Percentiles rank a stretch among this genome's conserved stretches.
These are phyloP conservation scores for Coemansia sp. DNA, from an alignment of 192 early-diverging fungal species.

Conservation along the genomic window DNA sequence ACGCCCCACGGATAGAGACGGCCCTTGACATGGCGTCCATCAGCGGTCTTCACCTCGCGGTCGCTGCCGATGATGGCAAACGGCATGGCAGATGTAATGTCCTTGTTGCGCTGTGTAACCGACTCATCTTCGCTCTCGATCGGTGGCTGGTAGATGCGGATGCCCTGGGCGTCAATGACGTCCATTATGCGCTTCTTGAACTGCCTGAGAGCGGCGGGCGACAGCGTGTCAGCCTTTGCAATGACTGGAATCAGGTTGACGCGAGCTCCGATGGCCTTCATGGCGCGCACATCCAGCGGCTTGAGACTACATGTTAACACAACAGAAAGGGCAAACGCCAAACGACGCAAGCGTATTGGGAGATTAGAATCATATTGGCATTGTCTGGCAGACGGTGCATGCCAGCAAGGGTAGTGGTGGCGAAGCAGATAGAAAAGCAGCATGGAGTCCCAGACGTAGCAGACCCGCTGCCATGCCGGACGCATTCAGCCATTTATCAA, in stretches of 20 bases:
- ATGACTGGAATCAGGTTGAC: conserved; percentile 98
- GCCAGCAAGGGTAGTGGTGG: neutral
- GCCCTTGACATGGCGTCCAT: conserved; percentile 91
- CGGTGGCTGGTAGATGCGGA: conserved; percentile 87
- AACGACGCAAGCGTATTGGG: neutral
- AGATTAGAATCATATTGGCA: neutral
- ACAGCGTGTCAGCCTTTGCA: conserved; percentile 98
- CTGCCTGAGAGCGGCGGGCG: conserved; percentile 81
- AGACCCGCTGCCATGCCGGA: too few relatives aligned
- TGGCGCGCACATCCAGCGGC: conserved; percentile 95
- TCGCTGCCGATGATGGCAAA: conserved; percentile 94
- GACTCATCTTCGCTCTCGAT: conserved; percentile 87
- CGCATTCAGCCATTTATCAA: too few relatives aligned
- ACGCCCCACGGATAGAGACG: conserved; percentile 98
- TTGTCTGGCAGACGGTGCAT: neutral
- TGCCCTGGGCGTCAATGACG: conserved; percentile 87
- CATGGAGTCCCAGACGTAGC: neutral
- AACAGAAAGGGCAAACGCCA: neutral
- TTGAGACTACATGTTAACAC: conserved; percentile 53
- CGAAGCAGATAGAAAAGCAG: neutral
- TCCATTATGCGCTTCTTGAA: conserved; percentile 98
- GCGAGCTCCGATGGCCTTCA: conserved; percentile 94
- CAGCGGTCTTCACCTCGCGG: conserved; percentile 76
- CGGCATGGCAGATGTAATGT: conserved; percentile 88
- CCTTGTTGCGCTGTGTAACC: conserved; percentile 76